These are phyloP conservation scores for Cladorrhinum sp. DNA, from an alignment of 2,329 filamentous ascomycete species.

Conservation along the genomic window DNA sequence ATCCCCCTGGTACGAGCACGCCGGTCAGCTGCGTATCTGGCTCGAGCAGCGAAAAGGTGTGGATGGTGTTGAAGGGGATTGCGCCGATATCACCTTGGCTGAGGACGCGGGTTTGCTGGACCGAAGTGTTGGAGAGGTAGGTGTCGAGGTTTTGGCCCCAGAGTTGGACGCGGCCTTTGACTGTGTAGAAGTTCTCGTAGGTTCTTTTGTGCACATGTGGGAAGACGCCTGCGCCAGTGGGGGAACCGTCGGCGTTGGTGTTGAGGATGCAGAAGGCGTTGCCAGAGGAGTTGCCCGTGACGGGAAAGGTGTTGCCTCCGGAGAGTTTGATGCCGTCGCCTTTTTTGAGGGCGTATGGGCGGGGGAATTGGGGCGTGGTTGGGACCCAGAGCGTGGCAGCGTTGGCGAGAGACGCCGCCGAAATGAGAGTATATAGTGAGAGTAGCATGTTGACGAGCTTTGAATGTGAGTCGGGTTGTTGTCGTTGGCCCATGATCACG, in stretches of 20 bases:
- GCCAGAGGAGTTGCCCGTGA: constrained; percentile 44
- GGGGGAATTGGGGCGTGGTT: constrained; percentile 11
- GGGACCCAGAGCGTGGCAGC: constrained; percentile 10
- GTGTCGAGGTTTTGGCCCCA: constrained; percentile 33
- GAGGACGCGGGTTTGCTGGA: constrained; percentile 39
- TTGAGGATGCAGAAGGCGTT: constrained; percentile 44
- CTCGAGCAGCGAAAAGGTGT: constrained; percentile 47
- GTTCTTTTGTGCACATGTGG: constrained; percentile 42
- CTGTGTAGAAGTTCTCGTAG: constrained; percentile 47
- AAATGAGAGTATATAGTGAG: neutral
- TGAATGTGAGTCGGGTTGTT: neutral
- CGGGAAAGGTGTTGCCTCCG: constrained; percentile 23
- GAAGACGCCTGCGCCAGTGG: constrained; percentile 37
- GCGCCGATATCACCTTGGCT: constrained; percentile 45
- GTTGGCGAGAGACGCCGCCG: neutral
- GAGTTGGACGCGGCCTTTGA: constrained; percentile 44
- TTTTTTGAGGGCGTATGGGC: constrained; percentile 14
- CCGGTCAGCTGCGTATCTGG: constrained; percentile 47
- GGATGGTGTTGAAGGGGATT: constrained; percentile 43
- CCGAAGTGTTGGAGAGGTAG: constrained; percentile 26
- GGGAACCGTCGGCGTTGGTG: constrained; percentile 39
- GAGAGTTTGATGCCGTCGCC: constrained; percentile 11
- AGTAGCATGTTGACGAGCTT: neutral
- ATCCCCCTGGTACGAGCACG: constrained; percentile 45
- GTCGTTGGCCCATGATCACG: too few species aligned